Evolutionary conservation across 2,329 filamentous ascomycete genomes (phyloP).

Genomic region (Trichophyton equinum): DNA sequence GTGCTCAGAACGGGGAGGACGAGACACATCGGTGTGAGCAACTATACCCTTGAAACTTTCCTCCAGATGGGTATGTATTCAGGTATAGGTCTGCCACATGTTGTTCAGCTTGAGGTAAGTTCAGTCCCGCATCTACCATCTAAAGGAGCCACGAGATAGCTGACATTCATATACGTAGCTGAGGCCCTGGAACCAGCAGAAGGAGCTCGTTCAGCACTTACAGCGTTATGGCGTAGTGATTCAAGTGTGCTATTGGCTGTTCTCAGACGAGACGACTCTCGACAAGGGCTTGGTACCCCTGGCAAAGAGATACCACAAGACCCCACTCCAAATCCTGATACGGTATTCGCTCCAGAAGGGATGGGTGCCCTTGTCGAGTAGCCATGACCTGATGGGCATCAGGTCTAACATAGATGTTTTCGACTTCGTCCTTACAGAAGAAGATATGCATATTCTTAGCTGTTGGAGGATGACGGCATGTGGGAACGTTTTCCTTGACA

Average conservation of each 20-base stretch:
- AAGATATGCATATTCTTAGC: slow-evolving; percentile 47
- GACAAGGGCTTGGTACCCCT: slow-evolving; percentile 45
- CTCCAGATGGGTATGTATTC: slow-evolving; percentile 56
- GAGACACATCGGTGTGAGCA: slow-evolving; percentile 59
- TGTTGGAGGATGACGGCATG: slow-evolving; percentile 35
- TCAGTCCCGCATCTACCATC: not conserved
- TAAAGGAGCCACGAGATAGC: not conserved
- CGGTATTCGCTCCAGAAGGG: slow-evolving; percentile 74
- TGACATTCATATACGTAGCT: slow-evolving; percentile 35
- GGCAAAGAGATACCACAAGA: slow-evolving; percentile 59
- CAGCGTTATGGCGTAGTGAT: slow-evolving; percentile 39
- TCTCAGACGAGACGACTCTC: slow-evolving; percentile 38
- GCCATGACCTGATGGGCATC: slow-evolving; percentile 21
- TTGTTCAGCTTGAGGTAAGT: slow-evolving; percentile 60
- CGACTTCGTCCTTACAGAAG: slow-evolving; percentile 43
- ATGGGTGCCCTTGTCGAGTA: slow-evolving; percentile 61
- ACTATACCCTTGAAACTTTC: slow-evolving; percentile 55
- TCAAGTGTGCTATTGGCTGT: slow-evolving; percentile 37
- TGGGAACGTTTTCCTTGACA: no score
- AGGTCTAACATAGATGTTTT: slow-evolving; percentile 52
- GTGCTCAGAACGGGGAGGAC: slow-evolving; percentile 47
- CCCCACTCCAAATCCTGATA: slow-evolving; percentile 63
- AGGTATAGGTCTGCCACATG: slow-evolving; percentile 55
- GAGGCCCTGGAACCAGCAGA: slow-evolving; percentile 60
- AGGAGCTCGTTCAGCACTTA: slow-evolving; percentile 39